These are phyloP conservation scores for Mallotus repandus DNA, from an alignment of 441 rosid genomes.

Conservation along the genomic window DNA sequence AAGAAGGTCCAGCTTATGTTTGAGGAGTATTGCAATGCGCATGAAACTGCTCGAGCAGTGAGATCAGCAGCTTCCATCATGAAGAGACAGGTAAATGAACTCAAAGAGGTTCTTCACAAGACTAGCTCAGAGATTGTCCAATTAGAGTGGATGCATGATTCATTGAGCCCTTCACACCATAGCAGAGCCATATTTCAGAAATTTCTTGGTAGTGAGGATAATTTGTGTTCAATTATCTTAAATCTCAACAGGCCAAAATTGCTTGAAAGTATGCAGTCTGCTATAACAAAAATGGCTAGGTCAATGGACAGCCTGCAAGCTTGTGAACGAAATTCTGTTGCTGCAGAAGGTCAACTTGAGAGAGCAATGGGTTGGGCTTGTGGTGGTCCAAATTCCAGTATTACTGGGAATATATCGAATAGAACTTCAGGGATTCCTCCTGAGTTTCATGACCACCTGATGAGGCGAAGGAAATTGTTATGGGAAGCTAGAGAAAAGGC, in stretches of 20 bases:
- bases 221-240: constrained; percentile 51
- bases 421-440: constrained; percentile 86
- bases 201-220: constrained; percentile 55
- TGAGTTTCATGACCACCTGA: constrained; percentile 83
- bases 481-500: constrained; percentile 90
- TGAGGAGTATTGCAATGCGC: constrained; percentile 88
- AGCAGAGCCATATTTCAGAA: constrained; percentile 61
- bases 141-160: constrained; percentile 94
- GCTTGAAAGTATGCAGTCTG: constrained; percentile 69
- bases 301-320: constrained; percentile 79
- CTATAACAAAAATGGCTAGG: constrained; percentile 61
- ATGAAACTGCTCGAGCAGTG: constrained; percentile 89
- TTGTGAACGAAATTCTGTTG: constrained; percentile 67
- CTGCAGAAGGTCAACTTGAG: constrained; percentile 93
- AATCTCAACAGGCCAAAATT: constrained; percentile 70
- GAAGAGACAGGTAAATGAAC: constrained; percentile 77
- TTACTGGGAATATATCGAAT: constrained; percentile 52
- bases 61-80: constrained; percentile 73
- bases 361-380: constrained; percentile 99
- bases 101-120: constrained; percentile 69
- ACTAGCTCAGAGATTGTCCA: constrained; percentile 81
- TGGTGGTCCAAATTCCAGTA: constrained; percentile 72
- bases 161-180: constrained; percentile 61
- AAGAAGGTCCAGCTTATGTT: constrained; percentile 77
- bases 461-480: constrained; percentile 67